These are phyloP conservation scores for Solioccasus polychromus DNA, from an alignment of 768 basidiomycete genomes.

Conservation along the genomic window DNA sequence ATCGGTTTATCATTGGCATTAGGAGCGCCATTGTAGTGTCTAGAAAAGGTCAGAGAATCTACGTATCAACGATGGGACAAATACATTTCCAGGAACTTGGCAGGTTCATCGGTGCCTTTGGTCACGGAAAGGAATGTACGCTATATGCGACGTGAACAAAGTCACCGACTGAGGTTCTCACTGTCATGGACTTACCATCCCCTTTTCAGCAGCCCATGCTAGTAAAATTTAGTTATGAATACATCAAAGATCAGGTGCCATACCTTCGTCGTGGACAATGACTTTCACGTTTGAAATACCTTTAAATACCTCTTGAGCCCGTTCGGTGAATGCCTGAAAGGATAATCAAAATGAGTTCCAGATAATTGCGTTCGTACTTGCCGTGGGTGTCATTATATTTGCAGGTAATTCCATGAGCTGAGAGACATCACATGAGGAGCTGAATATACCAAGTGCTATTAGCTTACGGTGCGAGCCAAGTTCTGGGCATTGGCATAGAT, in stretches of 20 bases:
- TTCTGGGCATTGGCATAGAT: conserved; percentile 78
- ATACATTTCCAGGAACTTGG: conserved; percentile 85
- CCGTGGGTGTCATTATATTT: conserved; percentile 84
- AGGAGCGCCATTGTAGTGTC: conserved; percentile 78
- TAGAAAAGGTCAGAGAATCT: conserved; percentile 24
- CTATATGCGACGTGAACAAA: conserved; percentile 31
- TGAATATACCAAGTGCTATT: neutral
- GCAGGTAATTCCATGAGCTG: conserved; percentile 84
- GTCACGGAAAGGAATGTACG: conserved; percentile 86
- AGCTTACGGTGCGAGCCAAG: conserved; percentile 66
- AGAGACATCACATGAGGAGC: neutral
- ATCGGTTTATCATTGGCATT: conserved; percentile 56
- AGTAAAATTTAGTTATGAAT: conserved; percentile 1
- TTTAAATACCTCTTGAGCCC: conserved; percentile 62
- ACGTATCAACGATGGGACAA: conserved; percentile 8
- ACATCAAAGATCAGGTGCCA: neutral
- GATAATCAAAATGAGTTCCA: neutral
- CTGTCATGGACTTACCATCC: conserved; percentile 57
- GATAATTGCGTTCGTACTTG: conserved; percentile 25
- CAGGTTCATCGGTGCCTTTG: conserved; percentile 76
- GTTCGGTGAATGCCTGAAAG: conserved; percentile 64
- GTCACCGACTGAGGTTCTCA: neutral
- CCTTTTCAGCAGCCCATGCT: conserved; percentile 83
- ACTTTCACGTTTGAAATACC: conserved; percentile 68
- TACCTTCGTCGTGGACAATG: conserved; percentile 72